Conservation (phyloP, 371 early-diverging fungal species). For the Mucor saturninus region DNA sequence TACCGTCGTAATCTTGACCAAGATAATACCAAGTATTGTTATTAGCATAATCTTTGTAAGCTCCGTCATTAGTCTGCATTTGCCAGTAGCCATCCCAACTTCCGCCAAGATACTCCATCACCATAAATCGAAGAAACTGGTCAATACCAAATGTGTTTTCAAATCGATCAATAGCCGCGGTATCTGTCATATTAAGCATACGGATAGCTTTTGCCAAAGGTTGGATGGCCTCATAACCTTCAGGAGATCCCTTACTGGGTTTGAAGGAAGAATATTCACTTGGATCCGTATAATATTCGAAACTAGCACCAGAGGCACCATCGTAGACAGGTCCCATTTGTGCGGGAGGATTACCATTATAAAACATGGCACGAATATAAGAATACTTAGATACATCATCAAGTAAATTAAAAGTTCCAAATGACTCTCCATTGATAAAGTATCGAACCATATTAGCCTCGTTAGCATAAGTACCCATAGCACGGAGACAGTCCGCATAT, state of each 20-base stretch:
- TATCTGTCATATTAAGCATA: slow-evolving; percentile 37
- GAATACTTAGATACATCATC: slow-evolving; percentile 59
- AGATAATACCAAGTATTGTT: slow-evolving; percentile 53
- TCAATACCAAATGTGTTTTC: slow-evolving; percentile 50
- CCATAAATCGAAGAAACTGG: slow-evolving; percentile 60
- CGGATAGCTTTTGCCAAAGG: slow-evolving; percentile 42
- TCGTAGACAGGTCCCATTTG: slow-evolving; percentile 58
- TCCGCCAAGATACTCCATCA: slow-evolving; percentile 59
- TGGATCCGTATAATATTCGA: slow-evolving; percentile 26
- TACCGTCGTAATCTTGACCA: slow-evolving; percentile 61
- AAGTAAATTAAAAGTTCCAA: slow-evolving; percentile 60
- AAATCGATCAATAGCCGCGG: slow-evolving; percentile 39
- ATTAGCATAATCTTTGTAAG: slow-evolving; percentile 55
- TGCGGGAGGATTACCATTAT: slow-evolving; percentile 47
- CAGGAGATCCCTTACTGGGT: slow-evolving; percentile 30
- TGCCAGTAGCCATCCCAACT: slow-evolving; percentile 66
- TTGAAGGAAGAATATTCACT: slow-evolving; percentile 40
- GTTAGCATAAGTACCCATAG: slow-evolving; percentile 59
- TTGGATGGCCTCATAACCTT: slow-evolving; percentile 34
- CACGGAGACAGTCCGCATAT: slow-evolving; percentile 56
- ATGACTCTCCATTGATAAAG: slow-evolving; percentile 57
- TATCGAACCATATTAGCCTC: slow-evolving; percentile 59
- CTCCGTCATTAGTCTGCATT: slow-evolving; percentile 57
- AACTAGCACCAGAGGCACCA: slow-evolving; percentile 59
- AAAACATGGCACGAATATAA: slow-evolving; percentile 53